Conservation (phyloP, 805 yeast species). For the Priceomyces castillae region DNA sequence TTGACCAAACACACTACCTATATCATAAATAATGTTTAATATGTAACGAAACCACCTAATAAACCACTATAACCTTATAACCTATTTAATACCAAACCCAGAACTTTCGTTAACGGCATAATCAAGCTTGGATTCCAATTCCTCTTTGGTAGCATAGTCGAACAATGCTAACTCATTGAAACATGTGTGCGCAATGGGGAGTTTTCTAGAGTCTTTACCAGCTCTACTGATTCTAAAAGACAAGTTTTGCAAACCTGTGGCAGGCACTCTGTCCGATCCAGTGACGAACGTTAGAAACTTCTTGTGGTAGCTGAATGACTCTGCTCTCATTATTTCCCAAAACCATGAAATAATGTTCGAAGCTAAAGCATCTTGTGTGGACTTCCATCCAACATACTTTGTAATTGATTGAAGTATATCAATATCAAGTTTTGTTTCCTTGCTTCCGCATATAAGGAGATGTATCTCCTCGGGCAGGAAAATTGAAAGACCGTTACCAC, state of each 20-base stretch:
- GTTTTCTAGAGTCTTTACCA: constrained; percentile 40
- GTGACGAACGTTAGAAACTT: constrained; percentile 74
- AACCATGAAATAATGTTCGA: constrained; percentile 67
- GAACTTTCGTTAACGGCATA: constrained; percentile 74
- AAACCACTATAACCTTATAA: neutral
- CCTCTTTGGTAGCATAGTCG: constrained; percentile 56
- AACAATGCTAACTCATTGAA: constrained; percentile 84
- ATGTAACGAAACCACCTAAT: neutral
- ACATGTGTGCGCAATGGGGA: constrained; percentile 92
- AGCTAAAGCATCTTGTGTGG: constrained; percentile 32
- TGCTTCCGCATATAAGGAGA: constrained; percentile 71
- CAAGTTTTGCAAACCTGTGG: constrained; percentile 82
- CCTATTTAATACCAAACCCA: constrained; percentile 77
- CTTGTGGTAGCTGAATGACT: constrained; percentile 50
- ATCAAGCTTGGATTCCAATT: constrained; percentile 55
- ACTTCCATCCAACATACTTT: constrained; percentile 64
- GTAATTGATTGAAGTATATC: constrained; percentile 68
- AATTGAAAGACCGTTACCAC: constrained; percentile 74
- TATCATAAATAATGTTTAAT: neutral
- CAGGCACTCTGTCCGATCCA: constrained; percentile 90
- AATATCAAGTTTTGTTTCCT: constrained; percentile 63
- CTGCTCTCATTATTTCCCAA: constrained; percentile 69
- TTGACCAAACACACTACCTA: neutral
- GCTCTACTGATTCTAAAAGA: constrained; percentile 62
- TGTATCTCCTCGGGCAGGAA: constrained; percentile 83